Percentiles rank a stretch among this genome's conserved stretches.
phyloP scores from a whole-genome alignment of 768 basidiomycete genomes.

The Lentinula detonsa region DNA sequence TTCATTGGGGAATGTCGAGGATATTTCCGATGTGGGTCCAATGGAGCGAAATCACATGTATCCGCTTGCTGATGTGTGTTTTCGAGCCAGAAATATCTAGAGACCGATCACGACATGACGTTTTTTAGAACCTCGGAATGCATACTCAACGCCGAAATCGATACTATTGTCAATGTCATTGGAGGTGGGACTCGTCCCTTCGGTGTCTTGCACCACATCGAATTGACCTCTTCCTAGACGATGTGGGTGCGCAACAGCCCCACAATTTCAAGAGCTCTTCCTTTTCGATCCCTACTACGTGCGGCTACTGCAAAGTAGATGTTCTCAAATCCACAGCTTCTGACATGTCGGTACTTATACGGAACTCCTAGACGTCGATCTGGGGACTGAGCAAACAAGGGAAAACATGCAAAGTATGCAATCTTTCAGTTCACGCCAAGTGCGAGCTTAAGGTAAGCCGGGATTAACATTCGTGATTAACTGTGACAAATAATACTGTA shows the following conservation, averaged over 20 bases:
- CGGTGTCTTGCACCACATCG: not conserved
- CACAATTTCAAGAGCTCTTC: slow-evolving; percentile 82
- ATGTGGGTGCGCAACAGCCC: slow-evolving; percentile 63
- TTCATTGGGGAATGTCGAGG: slow-evolving; percentile 50
- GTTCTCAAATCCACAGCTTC: not conserved
- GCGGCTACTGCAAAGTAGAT: slow-evolving; percentile 74
- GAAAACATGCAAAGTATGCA: slow-evolving; percentile 76
- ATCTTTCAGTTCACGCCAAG: slow-evolving; percentile 74
- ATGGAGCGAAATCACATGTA: not conserved
- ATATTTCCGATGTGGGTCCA: slow-evolving; percentile 46
- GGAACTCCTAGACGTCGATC: slow-evolving; percentile 54
- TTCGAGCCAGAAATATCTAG: slow-evolving; percentile 51
- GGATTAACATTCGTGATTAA: not conserved
- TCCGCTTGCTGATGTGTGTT: not conserved
- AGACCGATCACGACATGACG: slow-evolving; percentile 53
- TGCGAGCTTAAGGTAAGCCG: slow-evolving; percentile 74
- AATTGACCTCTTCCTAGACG: slow-evolving; percentile 39
- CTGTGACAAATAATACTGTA: not conserved
- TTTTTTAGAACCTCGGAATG: slow-evolving; percentile 49
- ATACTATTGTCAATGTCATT: slow-evolving; percentile 51
- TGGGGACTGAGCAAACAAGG: slow-evolving; percentile 88
- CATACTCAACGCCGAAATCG: slow-evolving; percentile 59
- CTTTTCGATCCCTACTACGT: slow-evolving; percentile 81
- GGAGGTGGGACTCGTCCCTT: slow-evolving; percentile 41
- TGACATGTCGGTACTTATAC: not conserved